Evolutionary conservation across 805 yeast species (phyloP), one percentile per base, ranked within the genome.

Genomic region (Groenewaldozyma salmanticensis): DNA sequence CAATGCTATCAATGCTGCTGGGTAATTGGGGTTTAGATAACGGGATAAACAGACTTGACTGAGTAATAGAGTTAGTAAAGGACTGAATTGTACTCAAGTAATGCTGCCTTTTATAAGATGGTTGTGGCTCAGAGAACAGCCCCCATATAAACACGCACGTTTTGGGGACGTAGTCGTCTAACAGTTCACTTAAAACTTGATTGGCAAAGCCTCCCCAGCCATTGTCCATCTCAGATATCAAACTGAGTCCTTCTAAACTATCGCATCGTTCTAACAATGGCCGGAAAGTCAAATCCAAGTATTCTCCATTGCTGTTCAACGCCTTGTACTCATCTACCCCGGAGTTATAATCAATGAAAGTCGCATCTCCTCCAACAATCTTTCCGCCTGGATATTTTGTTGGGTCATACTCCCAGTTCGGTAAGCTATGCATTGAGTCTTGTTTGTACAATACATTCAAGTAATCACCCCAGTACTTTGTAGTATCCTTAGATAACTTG

Each of bases 131-230:
- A 24, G 53, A 51, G 41, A 57, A 61, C 18, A 68, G 49, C 0
- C 70, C 74, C 76, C 79, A 77, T 2, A 71, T 63, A 32, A 70
- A 64, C 0, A 70, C 46, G 2, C 66, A 51, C 2, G 59, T 54
- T 51, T 75, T 77, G 1, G 79, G 70, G 13, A 79, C 64, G 50
- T 72, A 79, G 51, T 84, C 94, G 55, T 88, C 96, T 42, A 74
- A 66, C 16, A 87, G 38, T 5, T 68, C 71, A n/a, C 61, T 52
- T 19, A 87, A 43, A 46, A 77, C 49, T 35, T 68, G 67, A 32
- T 62, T 57, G 3, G 83, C 59, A 50, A 82, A 76, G 0, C 95
- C 95, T 37, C 86, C 81, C 97, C 97, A 90, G 0, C 81, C 82
- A 18, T 75, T 68, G 54, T 84, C 94, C 2, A 79, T 49, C 39